Evolutionary conservation across 345 rosid genomes (phyloP), one percentile per base, ranked within the genome.

Genomic region (Eucalyptus marginata): DNA sequence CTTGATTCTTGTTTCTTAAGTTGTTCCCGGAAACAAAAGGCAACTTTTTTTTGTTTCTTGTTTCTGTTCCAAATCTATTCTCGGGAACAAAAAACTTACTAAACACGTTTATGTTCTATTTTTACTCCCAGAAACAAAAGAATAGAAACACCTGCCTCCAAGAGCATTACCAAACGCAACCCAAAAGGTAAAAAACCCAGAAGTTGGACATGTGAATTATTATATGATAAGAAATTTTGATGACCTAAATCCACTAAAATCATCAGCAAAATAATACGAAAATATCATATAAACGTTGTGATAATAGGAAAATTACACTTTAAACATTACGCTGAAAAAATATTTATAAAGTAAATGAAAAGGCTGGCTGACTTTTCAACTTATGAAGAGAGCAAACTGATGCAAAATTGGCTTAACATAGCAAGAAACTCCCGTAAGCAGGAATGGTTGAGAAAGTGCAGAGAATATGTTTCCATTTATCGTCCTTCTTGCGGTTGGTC

Each of bases 11-110:
- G 10, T 52, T 52, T 52, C 58, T 7, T 3, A 52, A 52, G 0
- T 52, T 52, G 25, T 52, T 52, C 58, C 7, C 5, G 2, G 25
- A 0, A 52, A 52, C 1, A 52, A 52, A 4, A 52, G 8, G 0
- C 0, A 52, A 52, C 10, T 1, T 18, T 7, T 52, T 3, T 17
- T 52, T 51, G 4, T 17, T 52, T 18, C 0, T 18, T 52, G 0
- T 20, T 52, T 52, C 0, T 52, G 0, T 52, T 52, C 2, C 56
- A 52, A 52, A 52, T 52, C 0, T 52, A 0, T 52, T 52, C 24
- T 2, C 2, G 0, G 0, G 0, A 51, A 51, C 0, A 51, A 51
- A 50, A 51, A 51, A 51, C 20, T 51, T 17, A 18, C 58, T 1
- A 52, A 20, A 52, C 2, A 2, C 2, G 0, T 52, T 52, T 52